phyloP scores from a whole-genome alignment of 352 stramenopile species.

The Pythium phragmiticola region DNA sequence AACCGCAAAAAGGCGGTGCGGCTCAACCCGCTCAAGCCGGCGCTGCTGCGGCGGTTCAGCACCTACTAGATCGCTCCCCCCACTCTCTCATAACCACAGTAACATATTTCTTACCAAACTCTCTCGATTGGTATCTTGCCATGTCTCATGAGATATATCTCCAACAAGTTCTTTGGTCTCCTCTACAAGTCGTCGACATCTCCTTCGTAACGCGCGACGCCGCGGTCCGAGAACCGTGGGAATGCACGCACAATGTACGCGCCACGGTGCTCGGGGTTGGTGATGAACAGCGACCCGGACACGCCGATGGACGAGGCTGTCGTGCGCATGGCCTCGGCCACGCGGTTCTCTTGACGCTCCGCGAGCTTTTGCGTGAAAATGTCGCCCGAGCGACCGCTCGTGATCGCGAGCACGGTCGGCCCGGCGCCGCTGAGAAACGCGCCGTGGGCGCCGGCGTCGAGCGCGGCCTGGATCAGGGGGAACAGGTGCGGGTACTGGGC shows the following conservation, averaged over 20 bases:
- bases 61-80: slow-evolving; percentile 35
- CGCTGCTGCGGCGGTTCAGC: slow-evolving; percentile 53
- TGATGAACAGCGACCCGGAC: slow-evolving; percentile 96
- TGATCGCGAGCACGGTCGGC: slow-evolving; percentile 98
- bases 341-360: slow-evolving; percentile 86
- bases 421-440: slow-evolving; percentile 97
- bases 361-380: slow-evolving; percentile 98
- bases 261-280: slow-evolving; percentile 94
- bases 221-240: slow-evolving; percentile 90
- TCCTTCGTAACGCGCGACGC: slow-evolving; percentile 80
- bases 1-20: slow-evolving; percentile 74
- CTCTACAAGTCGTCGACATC: slow-evolving; percentile 76
- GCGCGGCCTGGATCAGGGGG: slow-evolving; percentile 96
- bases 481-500: slow-evolving; percentile 96
- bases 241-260: slow-evolving; percentile 94
- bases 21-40: slow-evolving; percentile 47
- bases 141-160: no score
- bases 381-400: slow-evolving; percentile 95
- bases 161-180: background rate
- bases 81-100: background rate
- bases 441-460: slow-evolving; percentile 92
- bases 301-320: slow-evolving; percentile 90
- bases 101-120: background rate
- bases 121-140: slow-evolving; percentile 8
- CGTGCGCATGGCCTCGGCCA: slow-evolving; percentile 97